phyloP scores from a whole-genome alignment of 2,329 filamentous ascomycete genomes.

The Aspergillus candidus region DNA sequence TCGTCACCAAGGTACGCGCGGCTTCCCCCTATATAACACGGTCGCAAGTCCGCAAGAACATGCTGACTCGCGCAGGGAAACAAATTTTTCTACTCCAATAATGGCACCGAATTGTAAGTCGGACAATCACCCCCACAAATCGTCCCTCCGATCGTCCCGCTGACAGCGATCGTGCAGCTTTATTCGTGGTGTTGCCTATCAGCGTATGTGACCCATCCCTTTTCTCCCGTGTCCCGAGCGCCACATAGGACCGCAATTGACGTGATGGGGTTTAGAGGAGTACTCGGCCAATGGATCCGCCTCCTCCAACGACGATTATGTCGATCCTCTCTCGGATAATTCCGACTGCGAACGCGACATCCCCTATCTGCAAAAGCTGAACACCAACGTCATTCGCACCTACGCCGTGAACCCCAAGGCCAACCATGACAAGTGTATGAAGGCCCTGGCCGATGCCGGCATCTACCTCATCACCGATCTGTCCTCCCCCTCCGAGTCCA shows the following conservation, averaged over 20 bases:
- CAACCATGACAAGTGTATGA: slow-evolving; percentile 82
- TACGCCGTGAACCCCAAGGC: slow-evolving; percentile 80
- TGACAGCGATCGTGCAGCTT: slow-evolving; percentile 44
- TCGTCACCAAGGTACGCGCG: slow-evolving; percentile 57
- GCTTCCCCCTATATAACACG: neutral
- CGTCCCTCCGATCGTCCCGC: too few species aligned
- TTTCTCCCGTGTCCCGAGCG: neutral
- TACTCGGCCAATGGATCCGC: slow-evolving; percentile 45
- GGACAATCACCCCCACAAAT: neutral
- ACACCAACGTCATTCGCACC: slow-evolving; percentile 89
- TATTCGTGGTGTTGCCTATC: slow-evolving; percentile 93
- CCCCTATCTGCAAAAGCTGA: slow-evolving; percentile 67
- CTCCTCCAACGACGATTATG: slow-evolving; percentile 51
- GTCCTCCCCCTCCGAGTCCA: slow-evolving; percentile 71
- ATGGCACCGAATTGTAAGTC: slow-evolving; percentile 64
- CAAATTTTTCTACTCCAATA: slow-evolving; percentile 86
- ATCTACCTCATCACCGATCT: slow-evolving; percentile 96
- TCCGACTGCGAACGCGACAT: slow-evolving; percentile 76
- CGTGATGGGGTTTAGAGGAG: slow-evolving; percentile 10
- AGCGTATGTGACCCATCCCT: slow-evolving; percentile 46
- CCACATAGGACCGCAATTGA: too few species aligned
- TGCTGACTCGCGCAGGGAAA: slow-evolving; percentile 48
- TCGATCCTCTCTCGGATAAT: slow-evolving; percentile 73
- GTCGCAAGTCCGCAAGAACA: neutral
- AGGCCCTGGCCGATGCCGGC: slow-evolving; percentile 69